A percentile compares a stretch with the other conserved stretches of the same genome.
Conservation (phyloP, 768 basidiomycete species). For the Kwoniella shandongensis region DNA sequence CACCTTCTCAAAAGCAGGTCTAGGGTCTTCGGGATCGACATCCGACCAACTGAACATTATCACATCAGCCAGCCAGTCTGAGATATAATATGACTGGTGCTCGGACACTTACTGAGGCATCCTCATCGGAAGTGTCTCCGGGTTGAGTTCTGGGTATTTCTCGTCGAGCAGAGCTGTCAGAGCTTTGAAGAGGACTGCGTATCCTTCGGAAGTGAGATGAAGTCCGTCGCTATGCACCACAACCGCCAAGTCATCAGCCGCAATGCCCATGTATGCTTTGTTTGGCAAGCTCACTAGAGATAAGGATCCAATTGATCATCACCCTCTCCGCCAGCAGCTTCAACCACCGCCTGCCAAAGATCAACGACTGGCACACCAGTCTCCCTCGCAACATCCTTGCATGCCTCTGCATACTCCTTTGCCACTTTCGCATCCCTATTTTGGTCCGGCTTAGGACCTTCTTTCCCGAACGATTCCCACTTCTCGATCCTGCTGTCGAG, state of each 20-base stretch:
- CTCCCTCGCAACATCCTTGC: constrained; percentile 62
- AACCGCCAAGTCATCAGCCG: too few species aligned
- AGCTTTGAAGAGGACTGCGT: constrained; percentile 68
- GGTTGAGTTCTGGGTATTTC: constrained; percentile 68
- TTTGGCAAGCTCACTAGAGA: constrained; percentile 49
- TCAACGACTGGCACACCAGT: constrained; percentile 68
- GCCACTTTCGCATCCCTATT: constrained; percentile 68
- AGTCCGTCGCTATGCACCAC: constrained; percentile 64
- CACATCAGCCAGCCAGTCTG: constrained; percentile 3
- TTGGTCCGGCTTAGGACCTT: constrained; percentile 59
- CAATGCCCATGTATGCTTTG: too few species aligned
- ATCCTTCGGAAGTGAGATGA: constrained; percentile 74
- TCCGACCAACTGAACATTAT: constrained; percentile 24
- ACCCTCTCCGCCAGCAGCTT: constrained; percentile 68
- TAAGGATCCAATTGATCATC: constrained; percentile 56
- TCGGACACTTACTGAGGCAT: constrained; percentile 64
- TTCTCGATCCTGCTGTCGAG: constrained; percentile 60
- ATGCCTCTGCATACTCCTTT: constrained; percentile 69
- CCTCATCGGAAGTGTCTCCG: constrained; percentile 62
- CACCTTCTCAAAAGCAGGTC: constrained; percentile 21
- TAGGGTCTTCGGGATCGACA: constrained; percentile 21
- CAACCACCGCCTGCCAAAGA: constrained; percentile 71
- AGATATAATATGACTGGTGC: not conserved
- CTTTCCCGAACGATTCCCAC: constrained; percentile 58
- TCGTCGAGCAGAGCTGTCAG: constrained; percentile 62